These are phyloP conservation scores for Mrakia hoshinonis DNA, from an alignment of 768 basidiomycete genomes.

Conservation along the genomic window DNA sequence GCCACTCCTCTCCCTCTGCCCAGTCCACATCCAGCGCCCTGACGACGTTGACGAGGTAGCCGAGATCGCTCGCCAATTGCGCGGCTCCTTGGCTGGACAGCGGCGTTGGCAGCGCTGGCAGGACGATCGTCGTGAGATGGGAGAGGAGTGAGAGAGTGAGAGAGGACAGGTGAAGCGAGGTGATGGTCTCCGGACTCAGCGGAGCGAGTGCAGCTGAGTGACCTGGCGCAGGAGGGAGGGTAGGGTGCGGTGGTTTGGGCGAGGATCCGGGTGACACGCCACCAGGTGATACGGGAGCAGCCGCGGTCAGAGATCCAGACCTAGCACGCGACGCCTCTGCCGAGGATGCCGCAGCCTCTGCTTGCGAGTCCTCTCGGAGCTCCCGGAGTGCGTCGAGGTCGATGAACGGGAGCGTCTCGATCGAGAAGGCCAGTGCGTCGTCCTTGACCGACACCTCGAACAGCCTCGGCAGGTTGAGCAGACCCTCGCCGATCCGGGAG, in stretches of 20 bases:
- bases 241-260: not conserved
- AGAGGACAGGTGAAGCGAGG: slow-evolving; percentile 84
- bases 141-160: slow-evolving; percentile 71
- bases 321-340: not conserved
- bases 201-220: slow-evolving; percentile 35
- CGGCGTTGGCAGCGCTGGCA: slow-evolving; percentile 58
- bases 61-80: slow-evolving; percentile 78
- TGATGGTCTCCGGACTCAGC: slow-evolving; percentile 69
- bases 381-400: slow-evolving; percentile 46
- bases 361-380: slow-evolving; percentile 13
- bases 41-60: slow-evolving; percentile 83
- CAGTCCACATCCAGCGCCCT: slow-evolving; percentile 81
- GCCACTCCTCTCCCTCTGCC: slow-evolving; percentile 44
- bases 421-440: slow-evolving; percentile 77
- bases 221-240: slow-evolving; percentile 23
- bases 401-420: slow-evolving; percentile 68
- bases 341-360: not conserved
- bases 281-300: slow-evolving; percentile 43
- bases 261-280: slow-evolving; percentile 37
- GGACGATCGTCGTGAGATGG: slow-evolving; percentile 58
- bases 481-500: slow-evolving; percentile 82
- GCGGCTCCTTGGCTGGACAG: slow-evolving; percentile 55
- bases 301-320: not conserved
- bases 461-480: slow-evolving; percentile 81
- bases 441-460: slow-evolving; percentile 93